Evolutionary conservation across 768 basidiomycete genomes (phyloP).

Genomic region (Xerocomus potaroensis): DNA sequence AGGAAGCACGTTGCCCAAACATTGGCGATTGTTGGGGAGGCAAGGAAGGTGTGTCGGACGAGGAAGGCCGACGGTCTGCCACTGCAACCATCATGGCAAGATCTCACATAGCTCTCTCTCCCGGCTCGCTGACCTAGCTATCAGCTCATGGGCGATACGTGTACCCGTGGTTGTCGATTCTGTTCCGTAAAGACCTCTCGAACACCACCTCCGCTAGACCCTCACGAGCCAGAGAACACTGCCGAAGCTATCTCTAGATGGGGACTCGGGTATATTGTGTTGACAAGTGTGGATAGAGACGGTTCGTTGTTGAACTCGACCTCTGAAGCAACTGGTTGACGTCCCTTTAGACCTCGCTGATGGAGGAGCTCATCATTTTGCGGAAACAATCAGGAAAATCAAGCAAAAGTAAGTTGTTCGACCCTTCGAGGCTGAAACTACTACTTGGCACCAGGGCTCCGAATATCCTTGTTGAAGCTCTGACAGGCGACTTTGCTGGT

Average conservation of each 20-base stretch:
- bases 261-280: conserved; percentile 96
- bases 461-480: conserved; percentile 91
- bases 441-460: conserved; percentile 65
- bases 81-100: conserved; percentile 98
- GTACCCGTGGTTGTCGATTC: conserved; percentile 95
- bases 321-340: conserved; percentile 1
- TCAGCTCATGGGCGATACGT: conserved; percentile 98
- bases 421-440: not conserved
- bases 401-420: conserved; percentile 73
- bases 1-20: conserved; percentile 98
- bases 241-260: conserved; percentile 97
- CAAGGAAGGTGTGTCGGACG: conserved; percentile 56
- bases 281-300: conserved; percentile 96
- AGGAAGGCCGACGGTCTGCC: conserved; percentile 74
- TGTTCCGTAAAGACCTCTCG: conserved; percentile 95
- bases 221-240: conserved; percentile 96
- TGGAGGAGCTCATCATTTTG: conserved; percentile 91
- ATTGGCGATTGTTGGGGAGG: conserved; percentile 99
- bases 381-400: conserved; percentile 90
- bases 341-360: conserved; percentile 71
- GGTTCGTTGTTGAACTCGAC: conserved; percentile 46
- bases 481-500: conserved; percentile 93
- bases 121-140: conserved; percentile 5
- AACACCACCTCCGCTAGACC: conserved; percentile 84
- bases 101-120: not conserved